Conservation (phyloP, 352 stramenopile species). For the Thalassiosira allenii region DNA sequence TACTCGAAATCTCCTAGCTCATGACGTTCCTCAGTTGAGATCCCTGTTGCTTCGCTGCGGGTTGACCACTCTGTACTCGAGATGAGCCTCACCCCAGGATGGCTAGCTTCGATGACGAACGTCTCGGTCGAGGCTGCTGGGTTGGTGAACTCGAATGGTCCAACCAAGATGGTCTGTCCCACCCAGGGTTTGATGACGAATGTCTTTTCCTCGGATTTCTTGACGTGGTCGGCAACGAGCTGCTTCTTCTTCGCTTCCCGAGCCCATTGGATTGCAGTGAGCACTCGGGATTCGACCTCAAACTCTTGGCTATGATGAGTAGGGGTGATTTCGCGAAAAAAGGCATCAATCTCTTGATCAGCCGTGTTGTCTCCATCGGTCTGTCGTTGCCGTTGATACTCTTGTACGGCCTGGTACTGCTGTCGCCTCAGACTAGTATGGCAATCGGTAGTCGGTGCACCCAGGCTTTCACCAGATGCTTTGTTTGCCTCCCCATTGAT, state of each 20-base stretch:
- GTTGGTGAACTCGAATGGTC: too few species aligned
- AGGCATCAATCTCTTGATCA: constrained; percentile 17
- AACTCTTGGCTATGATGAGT: constrained; percentile 8
- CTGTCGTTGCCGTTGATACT: constrained; percentile 2
- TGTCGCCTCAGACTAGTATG: constrained; percentile 7
- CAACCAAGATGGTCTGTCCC: too few species aligned
- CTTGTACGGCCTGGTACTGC: constrained; percentile 34
- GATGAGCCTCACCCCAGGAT: too few species aligned
- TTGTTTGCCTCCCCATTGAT: not conserved
- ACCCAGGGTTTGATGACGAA: constrained; percentile 17
- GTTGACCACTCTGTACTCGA: too few species aligned
- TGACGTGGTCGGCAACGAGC: constrained; percentile 19
- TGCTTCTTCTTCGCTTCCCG: constrained; percentile 44
- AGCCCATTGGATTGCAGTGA: constrained; percentile 39
- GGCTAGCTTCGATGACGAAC: too few species aligned
- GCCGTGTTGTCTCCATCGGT: constrained; percentile 14
- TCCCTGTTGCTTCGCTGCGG: too few species aligned
- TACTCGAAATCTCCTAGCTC: too few species aligned
- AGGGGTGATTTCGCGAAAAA: constrained; percentile 27
- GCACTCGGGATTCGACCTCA: constrained; percentile 26
- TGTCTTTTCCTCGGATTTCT: constrained; percentile 5
- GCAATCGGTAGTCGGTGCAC: not conserved
- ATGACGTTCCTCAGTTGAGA: too few species aligned
- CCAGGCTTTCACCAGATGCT: not conserved
- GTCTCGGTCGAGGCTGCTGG: too few species aligned